Base-by-base conservation (phyloP, 495 filamentous ascomycete species). In the Daldinia loculata region DNA sequence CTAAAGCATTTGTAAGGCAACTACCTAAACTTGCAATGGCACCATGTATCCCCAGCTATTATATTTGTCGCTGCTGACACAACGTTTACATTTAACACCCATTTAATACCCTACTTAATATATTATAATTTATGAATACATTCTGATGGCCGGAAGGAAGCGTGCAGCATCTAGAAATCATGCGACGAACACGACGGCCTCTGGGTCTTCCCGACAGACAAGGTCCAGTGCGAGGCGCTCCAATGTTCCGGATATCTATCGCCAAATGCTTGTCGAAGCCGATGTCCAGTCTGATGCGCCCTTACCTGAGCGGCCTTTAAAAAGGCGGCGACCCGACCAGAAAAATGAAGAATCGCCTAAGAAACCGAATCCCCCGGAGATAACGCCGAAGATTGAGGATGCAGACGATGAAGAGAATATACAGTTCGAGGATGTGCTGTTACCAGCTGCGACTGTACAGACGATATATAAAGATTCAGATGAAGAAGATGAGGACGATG, bases 231-330 rank as follows among this genome's bases (percentile, higher is more conserved):
- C 65, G 48, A 63, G 22, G 56, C 63, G 56, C 6, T 56, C 62
- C 53, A 56, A 71, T 66, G 79, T 89, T 30, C 84, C 86, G 2
- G 82, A 88, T 50, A 82, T 90, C 0, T 92, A 92, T 67, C 84
- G 77, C 50, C 87, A 92, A 63, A 88, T 93, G 89, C 81, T 93
- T 19, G 82, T 80, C 19, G 89, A 92, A 74, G 89, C 87, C 29
- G 82, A 86, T 55, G 80, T 53, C 75, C 81, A 65, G 78, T 81
- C 55, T 64, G 76, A 43, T 45, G 24, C 63, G 17, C 53, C 58
- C 14, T 39, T 39, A 14, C 60, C 70, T 1, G 79, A 82, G 59
- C 77, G 76, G 55, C 78, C 82, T 0, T 38, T 76, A 19, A 81
- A 85, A 34, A 78, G 81, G 30, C 81, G 81, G 65, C 76, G 81